These are phyloP conservation scores for Albophoma yamanashiensis DNA, from an alignment of 2,329 filamentous ascomycete genomes.

Conservation along the genomic window DNA sequence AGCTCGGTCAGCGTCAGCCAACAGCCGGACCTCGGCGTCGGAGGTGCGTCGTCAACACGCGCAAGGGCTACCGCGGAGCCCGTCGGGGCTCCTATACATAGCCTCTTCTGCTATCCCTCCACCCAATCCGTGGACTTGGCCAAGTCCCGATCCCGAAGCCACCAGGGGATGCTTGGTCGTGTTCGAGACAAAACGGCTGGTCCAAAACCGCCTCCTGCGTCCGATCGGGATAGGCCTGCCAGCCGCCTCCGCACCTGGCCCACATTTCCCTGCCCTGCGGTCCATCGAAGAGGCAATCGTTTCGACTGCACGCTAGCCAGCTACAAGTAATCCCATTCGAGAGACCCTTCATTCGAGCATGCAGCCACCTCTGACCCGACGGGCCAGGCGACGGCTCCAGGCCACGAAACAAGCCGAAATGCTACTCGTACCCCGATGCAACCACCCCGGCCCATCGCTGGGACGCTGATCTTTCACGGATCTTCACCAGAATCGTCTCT, in stretches of 20 bases:
- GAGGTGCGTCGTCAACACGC: background rate
- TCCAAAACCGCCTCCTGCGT: background rate
- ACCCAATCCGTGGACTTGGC: background rate
- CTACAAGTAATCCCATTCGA: background rate
- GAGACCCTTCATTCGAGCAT: background rate
- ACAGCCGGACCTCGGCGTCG: background rate
- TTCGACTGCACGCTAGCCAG: background rate
- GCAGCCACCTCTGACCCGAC: background rate
- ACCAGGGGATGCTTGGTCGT: background rate
- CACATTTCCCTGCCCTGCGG: background rate
- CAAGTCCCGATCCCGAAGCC: background rate
- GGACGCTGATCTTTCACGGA: background rate
- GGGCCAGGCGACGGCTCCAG: background rate
- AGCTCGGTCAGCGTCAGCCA: background rate
- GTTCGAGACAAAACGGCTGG: background rate
- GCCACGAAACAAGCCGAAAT: background rate
- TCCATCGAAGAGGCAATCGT: background rate
- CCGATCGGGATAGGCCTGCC: background rate
- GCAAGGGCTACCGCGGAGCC: background rate
- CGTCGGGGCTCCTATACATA: too few species aligned
- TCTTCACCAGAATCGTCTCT: background rate
- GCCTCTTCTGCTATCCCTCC: background rate
- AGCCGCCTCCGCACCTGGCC: background rate
- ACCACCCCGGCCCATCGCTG: background rate
- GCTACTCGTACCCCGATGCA: background rate